Evolutionary conservation across 2,329 filamentous ascomycete genomes (phyloP).

Genomic region (Immersiporthe knoxdaviesiana): DNA sequence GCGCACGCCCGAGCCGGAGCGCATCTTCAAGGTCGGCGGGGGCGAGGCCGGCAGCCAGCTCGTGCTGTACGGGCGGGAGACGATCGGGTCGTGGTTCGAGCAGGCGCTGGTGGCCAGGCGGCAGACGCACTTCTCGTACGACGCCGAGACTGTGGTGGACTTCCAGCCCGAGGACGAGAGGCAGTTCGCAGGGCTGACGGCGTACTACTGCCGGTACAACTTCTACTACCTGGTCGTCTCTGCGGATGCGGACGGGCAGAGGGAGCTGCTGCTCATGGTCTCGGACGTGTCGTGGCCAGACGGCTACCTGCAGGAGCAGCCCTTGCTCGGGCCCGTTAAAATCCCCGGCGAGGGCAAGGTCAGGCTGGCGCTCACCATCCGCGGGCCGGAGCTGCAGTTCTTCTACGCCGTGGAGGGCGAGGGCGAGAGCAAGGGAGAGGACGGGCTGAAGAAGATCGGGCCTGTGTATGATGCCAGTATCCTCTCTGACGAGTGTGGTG

Average conservation of each 20-base stretch:
- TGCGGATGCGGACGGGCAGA: constrained; percentile 56
- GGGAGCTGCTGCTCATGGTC: constrained; percentile 60
- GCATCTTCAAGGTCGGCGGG: constrained; percentile 49
- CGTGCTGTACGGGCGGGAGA: constrained; percentile 54
- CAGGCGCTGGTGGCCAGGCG: constrained; percentile 59
- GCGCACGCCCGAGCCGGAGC: constrained; percentile 57
- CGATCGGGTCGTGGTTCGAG: constrained; percentile 62
- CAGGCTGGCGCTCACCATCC: constrained; percentile 52
- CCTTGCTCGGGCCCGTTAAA: constrained; percentile 47
- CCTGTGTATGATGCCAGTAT: constrained; percentile 62
- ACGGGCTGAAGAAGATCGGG: constrained; percentile 52
- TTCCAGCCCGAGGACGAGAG: constrained; percentile 61
- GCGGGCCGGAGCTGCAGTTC: constrained; percentile 58
- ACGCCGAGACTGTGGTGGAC: constrained; percentile 59
- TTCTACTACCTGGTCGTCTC: constrained; percentile 67
- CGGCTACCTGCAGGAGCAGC: constrained; percentile 47
- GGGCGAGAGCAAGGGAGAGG: constrained; percentile 47
- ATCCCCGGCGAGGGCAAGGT: constrained; percentile 61
- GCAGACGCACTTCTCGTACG: constrained; percentile 63
- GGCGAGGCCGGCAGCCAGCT: constrained; percentile 46
- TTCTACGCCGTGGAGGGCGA: constrained; percentile 56
- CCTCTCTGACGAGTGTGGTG: constrained; percentile 65
- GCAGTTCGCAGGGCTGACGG: constrained; percentile 62
- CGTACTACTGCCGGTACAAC: constrained; percentile 67
- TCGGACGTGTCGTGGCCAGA: constrained; percentile 61